Conservation (phyloP, 2,329 filamentous ascomycete genomes). For the Diaporthe aspalathi region DNA sequence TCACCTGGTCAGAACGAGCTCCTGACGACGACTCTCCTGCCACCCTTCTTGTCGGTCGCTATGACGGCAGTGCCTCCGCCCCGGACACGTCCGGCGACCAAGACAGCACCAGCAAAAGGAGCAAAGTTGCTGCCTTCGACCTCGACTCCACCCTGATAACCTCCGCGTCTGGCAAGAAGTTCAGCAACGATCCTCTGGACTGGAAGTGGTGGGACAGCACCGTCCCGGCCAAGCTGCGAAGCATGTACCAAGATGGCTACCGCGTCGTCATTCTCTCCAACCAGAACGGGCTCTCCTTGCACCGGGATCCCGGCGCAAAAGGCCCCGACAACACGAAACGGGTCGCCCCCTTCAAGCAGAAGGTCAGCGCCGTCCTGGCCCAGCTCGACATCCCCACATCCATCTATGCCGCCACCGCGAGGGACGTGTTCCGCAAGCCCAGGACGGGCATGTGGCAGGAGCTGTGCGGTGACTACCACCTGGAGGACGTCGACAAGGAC, state of each 20-base stretch:
- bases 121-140: slow-evolving; percentile 79
- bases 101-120: slow-evolving; percentile 45
- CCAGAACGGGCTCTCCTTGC: slow-evolving; percentile 84
- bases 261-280: slow-evolving; percentile 86
- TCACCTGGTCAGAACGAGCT: slow-evolving; percentile 77
- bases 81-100: slow-evolving; percentile 45
- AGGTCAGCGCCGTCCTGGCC: slow-evolving; percentile 75
- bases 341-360: slow-evolving; percentile 84
- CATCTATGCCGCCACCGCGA: slow-evolving; percentile 87
- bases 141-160: slow-evolving; percentile 89
- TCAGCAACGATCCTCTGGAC: slow-evolving; percentile 76
- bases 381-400: slow-evolving; percentile 80
- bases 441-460: slow-evolving; percentile 87
- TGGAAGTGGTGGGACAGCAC: slow-evolving; percentile 93
- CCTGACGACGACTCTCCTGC: slow-evolving; percentile 58
- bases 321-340: slow-evolving; percentile 72
- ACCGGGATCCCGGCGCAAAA: slow-evolving; percentile 75
- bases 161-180: slow-evolving; percentile 83
- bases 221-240: slow-evolving; percentile 75
- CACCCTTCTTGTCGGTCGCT: slow-evolving; percentile 81
- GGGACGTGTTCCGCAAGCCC: slow-evolving; percentile 88
- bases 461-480: slow-evolving; percentile 67
- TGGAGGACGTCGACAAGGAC: slow-evolving; percentile 74
- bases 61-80: slow-evolving; percentile 56
- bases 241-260: slow-evolving; percentile 75